These are phyloP conservation scores for Theobroma grandiflorum DNA, from an alignment of 441 rosid genomes.

Conservation along the genomic window DNA sequence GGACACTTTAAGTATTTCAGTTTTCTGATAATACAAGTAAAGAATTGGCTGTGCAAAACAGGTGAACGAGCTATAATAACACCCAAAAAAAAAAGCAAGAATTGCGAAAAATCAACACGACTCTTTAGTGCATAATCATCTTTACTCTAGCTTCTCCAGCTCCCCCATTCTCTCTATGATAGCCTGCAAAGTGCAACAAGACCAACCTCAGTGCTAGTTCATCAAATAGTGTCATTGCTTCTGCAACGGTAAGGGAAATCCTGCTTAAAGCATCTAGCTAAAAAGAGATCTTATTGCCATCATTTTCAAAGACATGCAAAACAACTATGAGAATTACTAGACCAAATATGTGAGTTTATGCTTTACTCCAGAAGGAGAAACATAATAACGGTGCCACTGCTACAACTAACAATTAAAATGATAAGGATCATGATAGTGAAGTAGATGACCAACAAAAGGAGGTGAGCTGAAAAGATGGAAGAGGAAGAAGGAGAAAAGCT, in stretches of 20 bases:
- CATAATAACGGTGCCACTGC: not conserved
- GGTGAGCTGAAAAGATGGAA: not conserved
- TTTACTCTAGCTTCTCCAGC: conserved; percentile 89
- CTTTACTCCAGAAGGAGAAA: not conserved
- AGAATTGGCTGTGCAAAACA: conserved; percentile 30
- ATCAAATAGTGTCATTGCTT: not conserved
- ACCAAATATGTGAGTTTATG: not conserved
- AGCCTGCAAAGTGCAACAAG: conserved; percentile 58
- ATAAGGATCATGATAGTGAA: not conserved
- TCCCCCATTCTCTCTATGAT: conserved; percentile 97
- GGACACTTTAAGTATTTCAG: not conserved
- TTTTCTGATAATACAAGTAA: conserved; percentile 9
- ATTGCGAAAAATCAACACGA: conserved; percentile 9
- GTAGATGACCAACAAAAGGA: not conserved
- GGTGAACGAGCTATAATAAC: conserved; percentile 18
- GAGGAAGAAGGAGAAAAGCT: not conserved
- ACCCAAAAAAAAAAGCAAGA: not conserved
- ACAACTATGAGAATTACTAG: not conserved
- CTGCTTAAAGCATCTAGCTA: too few relatives aligned
- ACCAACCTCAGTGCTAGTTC: conserved; percentile 10
- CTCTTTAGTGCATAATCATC: conserved; percentile 22
- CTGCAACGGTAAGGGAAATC: not conserved
- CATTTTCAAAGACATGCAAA: not conserved
- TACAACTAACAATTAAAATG: not conserved
- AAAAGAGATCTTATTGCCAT: not conserved